phyloP scores from a whole-genome alignment of 2,329 filamentous ascomycete species.

The Trichothecium sympodiale region DNA sequence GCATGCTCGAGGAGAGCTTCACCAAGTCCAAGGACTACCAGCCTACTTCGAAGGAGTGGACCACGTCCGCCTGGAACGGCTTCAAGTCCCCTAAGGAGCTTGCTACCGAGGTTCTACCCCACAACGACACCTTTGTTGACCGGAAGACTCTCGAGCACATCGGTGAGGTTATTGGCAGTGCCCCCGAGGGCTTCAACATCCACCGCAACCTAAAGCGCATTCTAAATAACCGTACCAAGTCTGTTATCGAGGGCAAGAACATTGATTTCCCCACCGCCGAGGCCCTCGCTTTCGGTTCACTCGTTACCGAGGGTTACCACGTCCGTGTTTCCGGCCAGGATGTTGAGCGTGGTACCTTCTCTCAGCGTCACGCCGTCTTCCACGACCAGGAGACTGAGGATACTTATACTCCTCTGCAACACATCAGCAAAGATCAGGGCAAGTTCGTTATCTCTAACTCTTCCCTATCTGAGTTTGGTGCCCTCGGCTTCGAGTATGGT shows the following conservation, averaged over 20 bases:
- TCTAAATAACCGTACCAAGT: slow-evolving; percentile 78
- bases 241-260: slow-evolving; percentile 79
- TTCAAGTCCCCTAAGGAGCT: slow-evolving; percentile 97
- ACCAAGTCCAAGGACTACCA: slow-evolving; percentile 95
- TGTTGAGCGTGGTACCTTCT: slow-evolving; percentile 98
- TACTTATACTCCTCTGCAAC: slow-evolving; percentile 85
- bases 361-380: slow-evolving; percentile 91
- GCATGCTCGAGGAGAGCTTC: slow-evolving; percentile 97
- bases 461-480: slow-evolving; percentile 59
- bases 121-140: slow-evolving; percentile 77
- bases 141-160: slow-evolving; percentile 67
- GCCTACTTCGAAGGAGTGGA: slow-evolving; percentile 93
- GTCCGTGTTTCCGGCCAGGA: slow-evolving; percentile 97
- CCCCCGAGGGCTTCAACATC: slow-evolving; percentile 75
- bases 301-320: slow-evolving; percentile 89
- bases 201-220: slow-evolving; percentile 98
- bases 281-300: slow-evolving; percentile 84
- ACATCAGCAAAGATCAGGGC: slow-evolving; percentile 83
- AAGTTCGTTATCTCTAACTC: slow-evolving; percentile 97
- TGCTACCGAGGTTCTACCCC: slow-evolving; percentile 84
- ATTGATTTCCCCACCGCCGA: slow-evolving; percentile 98
- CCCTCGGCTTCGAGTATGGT: slow-evolving; percentile 94
- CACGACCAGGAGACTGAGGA: slow-evolving; percentile 93
- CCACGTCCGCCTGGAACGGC: slow-evolving; percentile 93
- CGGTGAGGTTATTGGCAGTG: slow-evolving; percentile 64